These are phyloP conservation scores for Serendipita vermifera DNA, from an alignment of 768 basidiomycete genomes.

Conservation along the genomic window DNA sequence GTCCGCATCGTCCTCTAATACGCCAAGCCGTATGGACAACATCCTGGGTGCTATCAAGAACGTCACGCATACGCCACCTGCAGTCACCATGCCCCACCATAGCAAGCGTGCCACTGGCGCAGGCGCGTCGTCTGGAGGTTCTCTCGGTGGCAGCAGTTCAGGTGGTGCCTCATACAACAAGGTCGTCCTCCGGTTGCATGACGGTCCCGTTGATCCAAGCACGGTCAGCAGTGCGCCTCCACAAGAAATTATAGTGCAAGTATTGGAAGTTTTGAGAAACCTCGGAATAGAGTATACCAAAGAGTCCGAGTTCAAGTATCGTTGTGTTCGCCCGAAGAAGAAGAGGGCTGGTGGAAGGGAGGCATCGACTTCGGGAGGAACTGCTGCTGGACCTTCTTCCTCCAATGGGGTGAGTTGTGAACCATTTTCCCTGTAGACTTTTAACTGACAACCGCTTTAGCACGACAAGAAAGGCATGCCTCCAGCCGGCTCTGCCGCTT, in stretches of 20 bases:
- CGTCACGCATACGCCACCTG: conserved; percentile 14
- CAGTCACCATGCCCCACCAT: background rate
- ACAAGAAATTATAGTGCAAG: conserved; percentile 76
- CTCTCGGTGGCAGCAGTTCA: background rate
- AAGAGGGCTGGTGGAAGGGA: conserved; percentile 32
- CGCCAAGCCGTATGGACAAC: conserved; percentile 6
- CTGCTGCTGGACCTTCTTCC: conserved; percentile 49
- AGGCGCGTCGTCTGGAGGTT: background rate
- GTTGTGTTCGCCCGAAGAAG: conserved; percentile 69
- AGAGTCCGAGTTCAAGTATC: conserved; percentile 84
- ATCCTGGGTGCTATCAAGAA: conserved; percentile 19
- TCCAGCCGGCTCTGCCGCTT: conserved; percentile 60
- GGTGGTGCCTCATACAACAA: conserved; percentile 12
- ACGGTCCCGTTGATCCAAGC: conserved; percentile 83
- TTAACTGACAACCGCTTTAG: conserved; percentile 28
- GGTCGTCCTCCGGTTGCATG: conserved; percentile 56
- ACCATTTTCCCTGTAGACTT: conserved; percentile 14
- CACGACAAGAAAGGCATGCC: conserved; percentile 85
- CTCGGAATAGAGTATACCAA: conserved; percentile 85
- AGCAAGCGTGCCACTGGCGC: background rate
- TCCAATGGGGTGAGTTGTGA: conserved; percentile 65
- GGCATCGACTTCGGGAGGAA: background rate
- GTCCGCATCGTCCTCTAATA: background rate
- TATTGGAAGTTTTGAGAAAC: conserved; percentile 61
- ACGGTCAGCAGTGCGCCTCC: conserved; percentile 77